phyloP scores from a whole-genome alignment of 176 grass and related monocot genomes.

The Thinopyrum elongatum region DNA sequence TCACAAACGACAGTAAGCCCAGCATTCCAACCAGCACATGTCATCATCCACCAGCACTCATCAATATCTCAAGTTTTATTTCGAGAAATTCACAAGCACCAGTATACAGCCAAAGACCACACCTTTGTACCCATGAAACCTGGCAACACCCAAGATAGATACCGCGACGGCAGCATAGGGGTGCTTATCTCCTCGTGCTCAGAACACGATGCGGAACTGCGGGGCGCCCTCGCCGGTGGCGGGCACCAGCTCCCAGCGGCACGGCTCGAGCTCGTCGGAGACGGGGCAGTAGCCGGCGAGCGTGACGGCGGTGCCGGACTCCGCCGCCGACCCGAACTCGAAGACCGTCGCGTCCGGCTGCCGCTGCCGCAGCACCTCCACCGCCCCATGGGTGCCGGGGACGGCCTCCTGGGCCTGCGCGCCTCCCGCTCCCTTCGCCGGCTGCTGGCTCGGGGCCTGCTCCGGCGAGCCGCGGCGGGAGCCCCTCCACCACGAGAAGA shows the following conservation, averaged over 20 bases:
- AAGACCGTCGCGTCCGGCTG: constrained; percentile 80
- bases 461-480: constrained; percentile 28
- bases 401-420: constrained; percentile 7
- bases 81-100: neutral
- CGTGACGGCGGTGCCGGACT: constrained; percentile 58
- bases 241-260: constrained; percentile 82
- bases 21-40: neutral
- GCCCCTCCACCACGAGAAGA: constrained; percentile 80
- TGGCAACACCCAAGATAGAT: neutral
- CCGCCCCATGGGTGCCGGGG: constrained; percentile 61
- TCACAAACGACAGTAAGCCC: neutral
- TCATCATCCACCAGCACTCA: neutral
- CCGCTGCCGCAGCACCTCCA: constrained; percentile 64
- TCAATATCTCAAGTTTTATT: constrained; percentile 30
- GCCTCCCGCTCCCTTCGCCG: neutral
- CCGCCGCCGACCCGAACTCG: constrained; percentile 84
- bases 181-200: constrained; percentile 8
- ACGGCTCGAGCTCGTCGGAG: constrained; percentile 87
- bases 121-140: constrained; percentile 8
- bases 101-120: constrained; percentile 24
- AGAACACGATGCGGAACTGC: constrained; percentile 95
- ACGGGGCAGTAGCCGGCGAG: constrained; percentile 83
- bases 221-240: constrained; percentile 58
- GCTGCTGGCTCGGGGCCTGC: neutral
- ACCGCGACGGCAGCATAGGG: neutral